phyloP scores from a whole-genome alignment of 2,329 filamentous ascomycete species.

The Beauveria sp. region DNA sequence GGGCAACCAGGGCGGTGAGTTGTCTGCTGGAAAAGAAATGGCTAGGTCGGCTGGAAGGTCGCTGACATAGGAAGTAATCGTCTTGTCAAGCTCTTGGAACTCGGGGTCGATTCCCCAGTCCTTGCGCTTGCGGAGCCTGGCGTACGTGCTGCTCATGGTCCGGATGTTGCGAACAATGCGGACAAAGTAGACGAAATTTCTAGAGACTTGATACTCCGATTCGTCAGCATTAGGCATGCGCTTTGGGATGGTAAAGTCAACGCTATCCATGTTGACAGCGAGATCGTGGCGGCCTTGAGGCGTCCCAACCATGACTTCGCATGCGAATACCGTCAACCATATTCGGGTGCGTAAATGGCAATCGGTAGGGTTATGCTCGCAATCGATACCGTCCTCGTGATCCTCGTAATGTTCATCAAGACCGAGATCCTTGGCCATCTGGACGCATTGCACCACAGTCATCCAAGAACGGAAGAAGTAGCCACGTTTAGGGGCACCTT shows the following conservation, averaged over 20 bases:
- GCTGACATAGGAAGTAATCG: constrained; percentile 67
- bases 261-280: constrained; percentile 63
- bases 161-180: constrained; percentile 72
- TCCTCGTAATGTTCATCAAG: constrained; percentile 78
- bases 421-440: constrained; percentile 88
- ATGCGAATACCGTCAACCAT: constrained; percentile 81
- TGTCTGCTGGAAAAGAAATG: constrained; percentile 69
- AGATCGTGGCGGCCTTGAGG: constrained; percentile 84
- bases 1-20: constrained; percentile 73
- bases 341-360: constrained; percentile 79
- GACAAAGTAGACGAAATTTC: constrained; percentile 77
- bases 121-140: constrained; percentile 64
- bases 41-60: constrained; percentile 73
- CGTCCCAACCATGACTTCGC: constrained; percentile 88
- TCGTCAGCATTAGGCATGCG: constrained; percentile 62
- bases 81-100: constrained; percentile 70
- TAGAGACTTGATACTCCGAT: constrained; percentile 67
- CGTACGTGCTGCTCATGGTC: constrained; percentile 67
- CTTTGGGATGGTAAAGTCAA: constrained; percentile 64
- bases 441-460: constrained; percentile 82
- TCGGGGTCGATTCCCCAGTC: constrained; percentile 85
- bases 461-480: constrained; percentile 99
- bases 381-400: constrained; percentile 65
- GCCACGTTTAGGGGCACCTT: constrained; percentile 84
- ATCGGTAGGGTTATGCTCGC: constrained; percentile 62